These are phyloP conservation scores for Salix viminalis DNA, from an alignment of 345 rosid genomes.

Conservation along the genomic window DNA sequence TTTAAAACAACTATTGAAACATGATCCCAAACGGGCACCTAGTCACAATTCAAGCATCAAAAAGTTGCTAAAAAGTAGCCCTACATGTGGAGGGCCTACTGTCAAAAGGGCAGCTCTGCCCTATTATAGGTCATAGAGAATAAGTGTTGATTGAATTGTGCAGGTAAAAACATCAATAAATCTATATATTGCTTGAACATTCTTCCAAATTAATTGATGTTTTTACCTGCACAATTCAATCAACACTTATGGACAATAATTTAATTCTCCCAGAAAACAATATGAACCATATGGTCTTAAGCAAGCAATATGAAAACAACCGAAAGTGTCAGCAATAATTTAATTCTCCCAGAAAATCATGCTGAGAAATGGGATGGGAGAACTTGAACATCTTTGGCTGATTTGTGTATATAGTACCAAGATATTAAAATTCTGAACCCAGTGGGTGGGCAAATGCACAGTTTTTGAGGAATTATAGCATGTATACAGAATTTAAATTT, in stretches of 20 bases:
- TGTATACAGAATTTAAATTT: conserved; percentile 1
- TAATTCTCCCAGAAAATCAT: neutral
- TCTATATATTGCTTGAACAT: neutral
- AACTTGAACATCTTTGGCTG: neutral
- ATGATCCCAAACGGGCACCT: no score
- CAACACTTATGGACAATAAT: no score
- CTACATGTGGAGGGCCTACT: neutral
- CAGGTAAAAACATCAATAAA: neutral
- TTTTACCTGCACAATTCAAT: no score
- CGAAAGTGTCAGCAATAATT: neutral
- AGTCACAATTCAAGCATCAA: neutral
- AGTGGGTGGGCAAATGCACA: neutral
- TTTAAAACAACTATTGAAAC: no score
- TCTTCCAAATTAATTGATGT: no score
- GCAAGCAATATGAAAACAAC: neutral
- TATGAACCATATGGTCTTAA: no score
- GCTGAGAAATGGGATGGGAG: neutral
- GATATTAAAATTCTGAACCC: neutral
- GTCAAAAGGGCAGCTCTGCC: neutral
- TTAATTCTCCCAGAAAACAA: no score
- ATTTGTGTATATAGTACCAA: neutral
- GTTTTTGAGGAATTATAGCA: neutral
- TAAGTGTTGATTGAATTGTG: neutral
- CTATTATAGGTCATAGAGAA: neutral
- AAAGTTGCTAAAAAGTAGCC: neutral